Evolutionary conservation across 177 flowering plant genomes (phyloP).

Genomic region (Telopea speciosissima): DNA sequence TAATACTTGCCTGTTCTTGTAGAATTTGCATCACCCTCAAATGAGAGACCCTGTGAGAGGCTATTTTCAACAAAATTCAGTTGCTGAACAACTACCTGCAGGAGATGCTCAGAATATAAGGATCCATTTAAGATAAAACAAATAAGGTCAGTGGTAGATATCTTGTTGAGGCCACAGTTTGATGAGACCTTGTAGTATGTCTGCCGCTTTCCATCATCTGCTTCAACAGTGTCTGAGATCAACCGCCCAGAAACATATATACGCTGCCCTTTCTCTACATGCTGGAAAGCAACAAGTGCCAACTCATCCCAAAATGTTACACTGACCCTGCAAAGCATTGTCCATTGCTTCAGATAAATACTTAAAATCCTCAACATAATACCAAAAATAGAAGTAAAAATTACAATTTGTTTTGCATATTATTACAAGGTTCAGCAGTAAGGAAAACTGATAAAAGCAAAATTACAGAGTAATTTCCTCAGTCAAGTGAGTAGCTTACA

Average conservation of each 20-base stretch:
- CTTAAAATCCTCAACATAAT: background rate
- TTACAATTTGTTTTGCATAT: background rate
- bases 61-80: constrained; percentile 70
- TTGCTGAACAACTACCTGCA: constrained; percentile 80
- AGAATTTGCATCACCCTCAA: constrained; percentile 39
- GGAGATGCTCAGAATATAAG: constrained; percentile 6
- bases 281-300: constrained; percentile 75
- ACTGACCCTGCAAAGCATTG: constrained; percentile 51
- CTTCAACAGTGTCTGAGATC: constrained; percentile 61
- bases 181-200: constrained; percentile 72
- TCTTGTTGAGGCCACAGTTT: background rate
- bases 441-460: background rate
- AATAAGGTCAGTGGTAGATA: background rate
- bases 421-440: background rate
- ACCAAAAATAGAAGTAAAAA: background rate
- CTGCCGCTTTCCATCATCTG: constrained; percentile 64
- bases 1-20: constrained; percentile 29
- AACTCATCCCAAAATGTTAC: constrained; percentile 90
- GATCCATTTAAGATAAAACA: background rate
- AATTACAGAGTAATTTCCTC: background rate
- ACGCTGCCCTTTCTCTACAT: constrained; percentile 76
- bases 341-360: background rate
- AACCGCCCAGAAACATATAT: constrained; percentile 75
- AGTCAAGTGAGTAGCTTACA: background rate
- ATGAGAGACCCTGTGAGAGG: constrained; percentile 24